Evolutionary conservation across 768 basidiomycete species (phyloP), one percentile per base, ranked within the genome.

Genomic region (button mushroom (Agaricus bisporus)): DNA sequence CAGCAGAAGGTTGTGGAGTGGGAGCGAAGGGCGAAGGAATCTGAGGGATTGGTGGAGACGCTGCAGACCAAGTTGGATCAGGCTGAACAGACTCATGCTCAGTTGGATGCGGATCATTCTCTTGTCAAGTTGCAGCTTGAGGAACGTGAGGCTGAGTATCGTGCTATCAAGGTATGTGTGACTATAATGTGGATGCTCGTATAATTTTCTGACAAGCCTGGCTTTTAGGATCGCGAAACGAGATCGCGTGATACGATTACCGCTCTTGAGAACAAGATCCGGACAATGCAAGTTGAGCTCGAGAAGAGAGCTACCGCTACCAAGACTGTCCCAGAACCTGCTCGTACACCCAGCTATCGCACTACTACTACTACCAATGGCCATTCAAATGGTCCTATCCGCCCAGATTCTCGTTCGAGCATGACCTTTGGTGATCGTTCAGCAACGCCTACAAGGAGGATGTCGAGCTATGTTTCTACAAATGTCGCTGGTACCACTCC

Each of bases 1-100:
- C 86, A 91, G 56, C 87, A 90, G 64, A 86, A 87, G 22, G 79
- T 87, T 2, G 70, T 79, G 3, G 91, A 93, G 60, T 91, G 87
- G 88, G 91, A 93, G 68, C 79, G 79, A 57, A 83, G 83, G 20
- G 81, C 86, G 17, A 83, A 83, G 61, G 86, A 88, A 57, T 76
- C 77, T 41, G 86, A 90, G 66, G 70, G 72, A 18, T 78, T 85
- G 52, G 66, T 90, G 17, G 84, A 86, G 62, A 62, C 75, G 59
- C 75, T 74, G 26, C 76, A 74, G 56, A 81, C 80, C 29, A 78
- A 78, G 61, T 65, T 89, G 14, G 86, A 91, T 35, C 79, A 86
- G 49, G 71, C 76, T 8, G 88, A 90, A 58, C 82, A 85, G 61
- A 73, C 72, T 0, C 80, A 81, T 17, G 63, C 70, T 10, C 87